These are phyloP conservation scores for Stylosanthes scabra DNA, from an alignment of 331 rosid genomes.

Conservation along the genomic window DNA sequence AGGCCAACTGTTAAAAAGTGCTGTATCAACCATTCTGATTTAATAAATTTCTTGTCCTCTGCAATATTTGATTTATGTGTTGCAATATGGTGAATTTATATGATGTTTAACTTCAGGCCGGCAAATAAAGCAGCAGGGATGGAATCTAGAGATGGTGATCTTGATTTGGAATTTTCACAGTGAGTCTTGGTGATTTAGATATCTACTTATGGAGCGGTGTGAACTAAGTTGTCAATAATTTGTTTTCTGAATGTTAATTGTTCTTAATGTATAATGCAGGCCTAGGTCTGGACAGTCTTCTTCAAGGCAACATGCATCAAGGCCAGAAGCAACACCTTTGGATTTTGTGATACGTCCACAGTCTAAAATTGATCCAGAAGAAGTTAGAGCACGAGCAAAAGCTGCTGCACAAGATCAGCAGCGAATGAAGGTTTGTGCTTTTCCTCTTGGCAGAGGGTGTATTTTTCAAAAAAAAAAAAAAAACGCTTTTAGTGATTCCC, in stretches of 20 bases:
- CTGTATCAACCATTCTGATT: neutral
- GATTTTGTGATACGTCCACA: slow-evolving; percentile 95
- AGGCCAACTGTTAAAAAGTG: slow-evolving; percentile 71
- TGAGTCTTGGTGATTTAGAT: slow-evolving; percentile 48
- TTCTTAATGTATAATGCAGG: slow-evolving; percentile 53
- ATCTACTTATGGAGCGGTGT: slow-evolving; percentile 2
- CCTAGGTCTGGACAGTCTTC: slow-evolving; percentile 89
- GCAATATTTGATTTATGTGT: neutral
- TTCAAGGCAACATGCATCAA: slow-evolving; percentile 76
- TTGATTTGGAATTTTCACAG: slow-evolving; percentile 92
- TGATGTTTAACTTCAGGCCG: slow-evolving; percentile 52
- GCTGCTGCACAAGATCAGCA: slow-evolving; percentile 86
- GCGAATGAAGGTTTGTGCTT: slow-evolving; percentile 77
- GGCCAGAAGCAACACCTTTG: slow-evolving; percentile 97
- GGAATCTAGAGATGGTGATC: slow-evolving; percentile 93
- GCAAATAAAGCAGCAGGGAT: slow-evolving; percentile 76
- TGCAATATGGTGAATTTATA: slow-evolving; percentile 6
- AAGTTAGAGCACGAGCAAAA: slow-evolving; percentile 91
- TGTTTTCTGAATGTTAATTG: slow-evolving; percentile 28
- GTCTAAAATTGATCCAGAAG: slow-evolving; percentile 94
- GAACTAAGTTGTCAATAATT: slow-evolving; percentile 6
- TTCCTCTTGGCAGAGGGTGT: neutral
- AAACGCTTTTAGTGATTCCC: neutral
- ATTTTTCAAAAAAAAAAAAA: too few species aligned
- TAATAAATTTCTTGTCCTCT: neutral